Evolutionary conservation across 495 filamentous ascomycete genomes (phyloP).

Genomic region (Penicillium waksmanii): DNA sequence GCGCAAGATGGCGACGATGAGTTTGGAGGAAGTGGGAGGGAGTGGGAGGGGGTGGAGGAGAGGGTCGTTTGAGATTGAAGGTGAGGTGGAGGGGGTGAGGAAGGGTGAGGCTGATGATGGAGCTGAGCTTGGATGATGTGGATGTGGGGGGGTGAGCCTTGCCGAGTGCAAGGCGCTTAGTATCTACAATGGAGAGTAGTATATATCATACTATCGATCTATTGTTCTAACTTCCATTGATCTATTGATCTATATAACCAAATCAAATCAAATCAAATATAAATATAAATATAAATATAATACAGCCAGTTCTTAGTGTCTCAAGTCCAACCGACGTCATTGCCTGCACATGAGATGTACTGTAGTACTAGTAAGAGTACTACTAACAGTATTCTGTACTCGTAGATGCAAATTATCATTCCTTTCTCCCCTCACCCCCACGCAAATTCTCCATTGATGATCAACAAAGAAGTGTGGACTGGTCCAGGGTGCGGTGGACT

Average conservation of each 20-base stretch:
- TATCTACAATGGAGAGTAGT: not conserved
- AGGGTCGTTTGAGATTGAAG: not conserved
- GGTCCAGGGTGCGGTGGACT: not conserved
- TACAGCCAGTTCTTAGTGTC: not conserved
- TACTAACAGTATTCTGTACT: not conserved
- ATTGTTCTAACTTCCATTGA: not conserved
- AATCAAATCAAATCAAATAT: not conserved
- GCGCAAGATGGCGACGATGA: not conserved
- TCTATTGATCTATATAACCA: too few species aligned
- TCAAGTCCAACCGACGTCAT: not conserved
- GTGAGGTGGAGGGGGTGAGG: conserved; percentile 6
- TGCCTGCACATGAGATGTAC: not conserved
- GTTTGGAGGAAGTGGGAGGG: not conserved
- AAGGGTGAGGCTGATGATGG: conserved; percentile 11
- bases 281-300: not conserved
- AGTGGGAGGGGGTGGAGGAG: not conserved
- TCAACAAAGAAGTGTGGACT: not conserved
- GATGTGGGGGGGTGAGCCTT: conserved; percentile 8
- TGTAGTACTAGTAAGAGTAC: not conserved
- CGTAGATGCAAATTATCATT: not conserved
- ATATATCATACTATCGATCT: too few species aligned
- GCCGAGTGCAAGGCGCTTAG: not conserved
- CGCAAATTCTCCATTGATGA: not conserved
- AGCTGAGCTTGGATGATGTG: conserved; percentile 8
- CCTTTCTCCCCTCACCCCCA: too few species aligned